Base-by-base conservation (phyloP, 495 filamentous ascomycete species). In the Xylaria curta region DNA sequence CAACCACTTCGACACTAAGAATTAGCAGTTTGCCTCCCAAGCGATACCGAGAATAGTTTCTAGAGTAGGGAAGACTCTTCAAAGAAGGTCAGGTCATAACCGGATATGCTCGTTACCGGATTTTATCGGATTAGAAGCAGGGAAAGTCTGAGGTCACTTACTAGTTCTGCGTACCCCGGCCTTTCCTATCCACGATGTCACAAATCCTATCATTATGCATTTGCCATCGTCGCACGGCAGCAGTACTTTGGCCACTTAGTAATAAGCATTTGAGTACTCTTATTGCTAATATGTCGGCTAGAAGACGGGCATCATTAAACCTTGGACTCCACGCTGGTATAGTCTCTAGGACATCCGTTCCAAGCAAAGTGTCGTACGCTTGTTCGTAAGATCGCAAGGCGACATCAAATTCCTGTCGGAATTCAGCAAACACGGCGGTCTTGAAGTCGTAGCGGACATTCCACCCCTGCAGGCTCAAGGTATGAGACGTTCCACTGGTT, bases 391-490 rank as follows among this genome's bases (percentile, higher is more conserved):
- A 94, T 40, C 93, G 88, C 62, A 90, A 83, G 0, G 95, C 94
- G 38, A 87, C 89, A 75, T 97, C 94, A 88, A 95, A 93, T 76
- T 98, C 95, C 76, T 93, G 91, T 15, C 95, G 88, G 72, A 94
- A 97, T 77, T 97, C 94, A 42, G 95, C 93, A 76, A 97, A 93
- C 1, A 97, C 85, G 9, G 93, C 95, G 36, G 93, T 87, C 76
- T 98, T 98, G 82, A 95, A 94, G 75, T 98, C 95, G 78, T 97
- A 97, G 2, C 95, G 91, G 26, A 94, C 90, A 78, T 91, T 93
- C 95, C 95, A 98, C 5, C 92, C 94, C 67, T 93, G 91, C 13
- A 89, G 85, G n/a, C 94, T 92, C 24, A 97, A 80, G 0, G 91
- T 92, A 76, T 93, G 91, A 19, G 93, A 95, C 4, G 94, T 95